Evolutionary conservation across 2,329 filamentous ascomycete species (phyloP).

Genomic region (Cercospora zeina): DNA sequence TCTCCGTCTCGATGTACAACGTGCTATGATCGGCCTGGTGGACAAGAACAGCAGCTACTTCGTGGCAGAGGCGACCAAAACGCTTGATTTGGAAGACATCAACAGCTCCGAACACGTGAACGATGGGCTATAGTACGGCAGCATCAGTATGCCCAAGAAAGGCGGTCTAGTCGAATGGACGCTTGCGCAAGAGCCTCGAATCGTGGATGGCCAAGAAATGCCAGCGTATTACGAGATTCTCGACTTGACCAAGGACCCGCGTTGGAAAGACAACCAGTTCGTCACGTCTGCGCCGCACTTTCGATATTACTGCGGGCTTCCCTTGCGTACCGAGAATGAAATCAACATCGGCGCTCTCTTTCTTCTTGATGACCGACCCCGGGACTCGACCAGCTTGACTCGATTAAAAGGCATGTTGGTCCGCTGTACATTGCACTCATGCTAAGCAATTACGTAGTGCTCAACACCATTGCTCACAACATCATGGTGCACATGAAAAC

Average conservation of each 20-base stretch:
- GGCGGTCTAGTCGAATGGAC: constrained; percentile 59
- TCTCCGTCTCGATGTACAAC: constrained; percentile 50
- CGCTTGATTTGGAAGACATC: constrained; percentile 43
- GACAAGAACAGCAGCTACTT: constrained; percentile 53
- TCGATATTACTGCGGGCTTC: constrained; percentile 41
- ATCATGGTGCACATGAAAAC: constrained; percentile 41
- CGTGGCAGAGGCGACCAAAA: constrained; percentile 55
- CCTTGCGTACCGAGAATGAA: constrained; percentile 39
- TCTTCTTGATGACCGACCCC: constrained; percentile 60
- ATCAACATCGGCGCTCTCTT: constrained; percentile 59
- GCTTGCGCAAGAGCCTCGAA: constrained; percentile 37
- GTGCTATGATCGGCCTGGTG: constrained; percentile 55
- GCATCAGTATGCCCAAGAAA: constrained; percentile 60
- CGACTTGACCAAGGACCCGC: constrained; percentile 36
- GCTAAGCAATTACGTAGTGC: constrained; percentile 20
- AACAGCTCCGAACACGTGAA: constrained; percentile 31
- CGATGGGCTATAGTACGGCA: constrained; percentile 41
- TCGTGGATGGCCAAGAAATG: constrained; percentile 31
- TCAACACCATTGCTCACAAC: constrained; percentile 51
- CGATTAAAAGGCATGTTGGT: constrained; percentile 21
- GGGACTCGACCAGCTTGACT: constrained; percentile 39
- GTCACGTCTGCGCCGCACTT: constrained; percentile 38
- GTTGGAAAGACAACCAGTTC: constrained; percentile 38
- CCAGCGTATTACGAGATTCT: constrained; percentile 42
- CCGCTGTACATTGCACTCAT: not conserved